These are phyloP conservation scores for Cercospora sesami DNA, from an alignment of 2,329 filamentous ascomycete genomes.

Conservation along the genomic window DNA sequence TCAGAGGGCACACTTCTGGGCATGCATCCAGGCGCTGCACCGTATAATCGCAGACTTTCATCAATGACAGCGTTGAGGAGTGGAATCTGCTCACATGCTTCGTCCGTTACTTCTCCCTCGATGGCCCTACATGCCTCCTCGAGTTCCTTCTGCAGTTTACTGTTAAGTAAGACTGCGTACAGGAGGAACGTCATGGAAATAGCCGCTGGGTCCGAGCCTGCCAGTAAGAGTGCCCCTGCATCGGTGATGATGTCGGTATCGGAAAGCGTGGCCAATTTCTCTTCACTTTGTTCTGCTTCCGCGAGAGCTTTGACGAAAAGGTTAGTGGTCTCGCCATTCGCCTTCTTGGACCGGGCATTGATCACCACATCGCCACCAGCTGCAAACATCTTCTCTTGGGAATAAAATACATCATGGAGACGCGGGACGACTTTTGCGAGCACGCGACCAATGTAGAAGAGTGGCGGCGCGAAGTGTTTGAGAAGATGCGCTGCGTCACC, in stretches of 20 bases:
- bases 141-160: neutral
- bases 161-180: neutral
- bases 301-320: neutral
- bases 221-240: neutral
- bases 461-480: neutral
- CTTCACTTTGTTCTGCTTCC: neutral
- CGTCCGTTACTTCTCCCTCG: neutral
- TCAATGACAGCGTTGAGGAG: neutral
- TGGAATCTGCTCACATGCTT: neutral
- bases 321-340: neutral
- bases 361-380: neutral
- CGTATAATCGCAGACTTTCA: neutral
- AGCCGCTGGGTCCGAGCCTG: neutral
- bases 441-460: neutral
- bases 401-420: neutral
- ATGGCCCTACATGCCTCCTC: neutral
- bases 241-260: neutral
- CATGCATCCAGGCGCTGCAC: neutral
- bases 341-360: neutral
- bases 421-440: neutral
- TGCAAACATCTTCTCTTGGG: neutral
- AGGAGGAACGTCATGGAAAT: neutral
- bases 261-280: neutral
- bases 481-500: neutral
- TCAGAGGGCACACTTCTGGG: neutral